Percentiles rank a stretch among this genome's conserved stretches.
phyloP scores from a whole-genome alignment of 1,139 yeast genomes.

The Blastobotrys buckinghamii region DNA sequence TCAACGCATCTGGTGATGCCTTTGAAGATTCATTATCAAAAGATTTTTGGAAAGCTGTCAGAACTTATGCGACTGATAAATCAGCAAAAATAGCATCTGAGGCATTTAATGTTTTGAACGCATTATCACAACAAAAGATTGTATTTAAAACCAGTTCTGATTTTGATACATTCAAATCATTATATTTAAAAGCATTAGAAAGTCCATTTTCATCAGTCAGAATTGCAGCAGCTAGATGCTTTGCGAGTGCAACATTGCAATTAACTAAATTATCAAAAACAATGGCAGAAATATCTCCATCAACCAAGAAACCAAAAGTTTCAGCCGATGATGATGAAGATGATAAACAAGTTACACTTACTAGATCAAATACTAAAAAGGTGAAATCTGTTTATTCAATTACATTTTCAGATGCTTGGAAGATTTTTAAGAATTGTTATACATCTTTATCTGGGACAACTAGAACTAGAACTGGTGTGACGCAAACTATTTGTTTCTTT shows the following conservation, averaged over 20 bases:
- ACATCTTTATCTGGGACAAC: slow-evolving; percentile 18
- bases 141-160: slow-evolving; percentile 29
- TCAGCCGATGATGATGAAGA: slow-evolving; percentile 20
- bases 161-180: slow-evolving; percentile 26
- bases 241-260: slow-evolving; percentile 25
- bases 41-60: slow-evolving; percentile 32
- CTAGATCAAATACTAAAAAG: slow-evolving; percentile 11
- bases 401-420: slow-evolving; percentile 21
- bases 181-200: slow-evolving; percentile 29
- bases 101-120: slow-evolving; percentile 26
- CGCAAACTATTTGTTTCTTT: slow-evolving; percentile 26
- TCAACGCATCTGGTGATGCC: slow-evolving; percentile 27
- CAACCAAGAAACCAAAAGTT: slow-evolving; percentile 15
- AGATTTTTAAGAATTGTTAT: slow-evolving; percentile 19
- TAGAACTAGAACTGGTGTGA: slow-evolving; percentile 28
- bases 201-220: slow-evolving; percentile 27
- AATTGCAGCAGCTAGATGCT: slow-evolving; percentile 30
- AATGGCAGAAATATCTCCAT: slow-evolving; percentile 19
- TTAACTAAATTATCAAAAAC: slow-evolving; percentile 21
- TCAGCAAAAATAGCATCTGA: slow-evolving; percentile 30
- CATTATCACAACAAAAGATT: slow-evolving; percentile 19
- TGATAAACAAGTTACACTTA: slow-evolving; percentile 7
- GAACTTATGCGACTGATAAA: slow-evolving; percentile 25
- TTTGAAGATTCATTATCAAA: slow-evolving; percentile 31
- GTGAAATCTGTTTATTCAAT: slow-evolving; percentile 8